These are phyloP conservation scores for Blastobotrys proliferans DNA, from an alignment of 1,139 yeast species.

Conservation along the genomic window DNA sequence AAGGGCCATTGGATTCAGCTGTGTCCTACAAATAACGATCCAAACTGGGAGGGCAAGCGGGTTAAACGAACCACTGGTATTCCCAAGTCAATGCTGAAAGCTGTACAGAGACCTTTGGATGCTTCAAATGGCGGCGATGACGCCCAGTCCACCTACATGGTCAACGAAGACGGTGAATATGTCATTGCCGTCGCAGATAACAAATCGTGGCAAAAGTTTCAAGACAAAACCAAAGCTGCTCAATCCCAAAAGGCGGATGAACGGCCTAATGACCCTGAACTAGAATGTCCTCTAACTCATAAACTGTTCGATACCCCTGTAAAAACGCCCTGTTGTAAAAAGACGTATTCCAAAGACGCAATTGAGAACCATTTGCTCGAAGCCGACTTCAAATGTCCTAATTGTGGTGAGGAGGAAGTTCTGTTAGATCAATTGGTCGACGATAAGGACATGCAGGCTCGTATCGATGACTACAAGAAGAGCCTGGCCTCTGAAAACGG, in stretches of 20 bases:
- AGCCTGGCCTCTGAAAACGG: constrained; percentile 7
- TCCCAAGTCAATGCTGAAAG: constrained; percentile 85
- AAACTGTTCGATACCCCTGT: constrained; percentile 69
- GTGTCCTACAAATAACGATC: constrained; percentile 92
- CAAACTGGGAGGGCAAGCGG: constrained; percentile 88
- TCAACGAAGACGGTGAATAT: constrained; percentile 91
- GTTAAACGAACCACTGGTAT: constrained; percentile 95
- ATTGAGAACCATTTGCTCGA: constrained; percentile 76
- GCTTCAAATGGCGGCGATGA: constrained; percentile 26
- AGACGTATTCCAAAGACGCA: constrained; percentile 51
- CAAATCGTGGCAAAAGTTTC: constrained; percentile 86
- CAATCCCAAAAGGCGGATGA: constrained; percentile 26
- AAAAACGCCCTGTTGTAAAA: constrained; percentile 80
- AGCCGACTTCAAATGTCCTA: constrained; percentile 86
- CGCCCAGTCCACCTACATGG: constrained; percentile 72
- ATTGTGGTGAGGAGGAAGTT: constrained; percentile 70
- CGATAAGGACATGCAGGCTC: constrained; percentile 55
- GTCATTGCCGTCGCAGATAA: constrained; percentile 93
- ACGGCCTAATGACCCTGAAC: constrained; percentile 54
- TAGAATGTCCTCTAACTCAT: constrained; percentile 58
- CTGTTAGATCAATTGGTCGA: constrained; percentile 66
- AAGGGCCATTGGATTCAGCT: constrained; percentile 96
- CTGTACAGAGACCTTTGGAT: constrained; percentile 62
- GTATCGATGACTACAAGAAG: constrained; percentile 45
- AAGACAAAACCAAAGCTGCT: constrained; percentile 46